Conservation (phyloP, 345 rosid genomes). For the Psidium guajava region DNA sequence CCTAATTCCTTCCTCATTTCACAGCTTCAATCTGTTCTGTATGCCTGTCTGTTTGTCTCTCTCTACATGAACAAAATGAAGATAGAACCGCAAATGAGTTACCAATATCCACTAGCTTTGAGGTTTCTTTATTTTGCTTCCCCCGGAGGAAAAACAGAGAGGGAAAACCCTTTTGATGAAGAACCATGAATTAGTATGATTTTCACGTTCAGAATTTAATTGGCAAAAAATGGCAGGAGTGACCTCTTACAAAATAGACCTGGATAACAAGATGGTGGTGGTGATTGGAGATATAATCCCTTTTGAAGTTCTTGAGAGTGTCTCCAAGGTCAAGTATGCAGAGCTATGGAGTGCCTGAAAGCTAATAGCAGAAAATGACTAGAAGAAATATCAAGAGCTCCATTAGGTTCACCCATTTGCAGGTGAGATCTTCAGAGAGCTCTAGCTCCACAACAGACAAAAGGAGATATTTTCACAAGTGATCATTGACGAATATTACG, state of each 20-base stretch:
- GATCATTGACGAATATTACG: background rate
- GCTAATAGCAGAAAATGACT: background rate
- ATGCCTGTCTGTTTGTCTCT: background rate
- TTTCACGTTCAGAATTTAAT: background rate
- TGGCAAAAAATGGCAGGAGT: slow-evolving; percentile 43
- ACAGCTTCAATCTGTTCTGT: background rate
- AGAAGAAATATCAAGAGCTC: background rate
- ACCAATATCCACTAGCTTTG: background rate
- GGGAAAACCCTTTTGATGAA: background rate
- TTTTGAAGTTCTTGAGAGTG: slow-evolving; percentile 63
- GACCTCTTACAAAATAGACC: slow-evolving; percentile 79
- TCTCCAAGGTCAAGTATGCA: slow-evolving; percentile 28
- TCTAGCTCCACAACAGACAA: background rate
- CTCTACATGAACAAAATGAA: background rate
- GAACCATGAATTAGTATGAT: background rate
- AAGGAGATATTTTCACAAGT: background rate
- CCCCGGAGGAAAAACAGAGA: background rate
- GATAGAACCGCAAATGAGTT: background rate
- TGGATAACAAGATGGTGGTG: slow-evolving; percentile 84
- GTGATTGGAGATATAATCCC: slow-evolving; percentile 74
- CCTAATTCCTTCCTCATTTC: background rate
- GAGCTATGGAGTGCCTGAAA: background rate
- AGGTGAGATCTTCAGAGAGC: background rate
- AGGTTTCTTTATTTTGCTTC: background rate
- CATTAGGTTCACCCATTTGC: background rate